Percentiles rank a stretch among this genome's conserved stretches.
These are phyloP conservation scores for Elaeis oleifera DNA, from an alignment of 202 grass and related monocot genomes.

Conservation along the genomic window DNA sequence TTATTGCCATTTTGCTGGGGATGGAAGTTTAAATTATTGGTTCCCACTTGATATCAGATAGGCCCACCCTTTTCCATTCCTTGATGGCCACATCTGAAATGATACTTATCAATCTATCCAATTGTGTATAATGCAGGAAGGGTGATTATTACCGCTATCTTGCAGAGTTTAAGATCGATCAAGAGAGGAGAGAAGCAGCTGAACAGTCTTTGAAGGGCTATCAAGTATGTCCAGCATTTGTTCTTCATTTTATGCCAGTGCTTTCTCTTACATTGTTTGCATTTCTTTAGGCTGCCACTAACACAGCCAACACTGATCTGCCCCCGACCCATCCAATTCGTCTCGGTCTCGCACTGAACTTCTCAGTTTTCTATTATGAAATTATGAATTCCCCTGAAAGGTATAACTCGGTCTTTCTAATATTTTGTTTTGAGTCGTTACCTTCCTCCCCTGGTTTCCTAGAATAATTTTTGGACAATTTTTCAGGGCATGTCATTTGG, in stretches of 20 bases:
- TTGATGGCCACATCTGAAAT: not conserved
- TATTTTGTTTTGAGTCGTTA: too few species aligned
- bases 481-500: slow-evolving; percentile 11
- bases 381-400: slow-evolving; percentile 15
- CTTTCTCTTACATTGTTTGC: not conserved
- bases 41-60: not conserved
- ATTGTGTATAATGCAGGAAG: slow-evolving; percentile 4
- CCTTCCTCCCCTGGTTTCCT: not conserved
- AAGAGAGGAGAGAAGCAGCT: slow-evolving; percentile 17
- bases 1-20: too few species aligned
- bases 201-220: slow-evolving; percentile 21
- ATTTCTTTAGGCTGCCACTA: slow-evolving; percentile 4
- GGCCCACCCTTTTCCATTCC: not conserved
- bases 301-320: slow-evolving; percentile 4
- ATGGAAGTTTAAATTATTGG: too few species aligned
- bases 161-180: slow-evolving; percentile 16
- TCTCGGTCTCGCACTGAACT: slow-evolving; percentile 8
- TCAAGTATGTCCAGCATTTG: slow-evolving; percentile 12
- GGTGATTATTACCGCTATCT: slow-evolving; percentile 20
- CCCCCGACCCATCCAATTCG: slow-evolving; percentile 12
- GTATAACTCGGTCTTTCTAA: not conserved
- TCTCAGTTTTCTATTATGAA: slow-evolving; percentile 16
- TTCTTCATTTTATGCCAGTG: not conserved
- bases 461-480: too few species aligned
- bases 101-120: not conserved